Base-by-base conservation (phyloP, 371 early-diverging fungal species). In the Mortierella sp. region DNA sequence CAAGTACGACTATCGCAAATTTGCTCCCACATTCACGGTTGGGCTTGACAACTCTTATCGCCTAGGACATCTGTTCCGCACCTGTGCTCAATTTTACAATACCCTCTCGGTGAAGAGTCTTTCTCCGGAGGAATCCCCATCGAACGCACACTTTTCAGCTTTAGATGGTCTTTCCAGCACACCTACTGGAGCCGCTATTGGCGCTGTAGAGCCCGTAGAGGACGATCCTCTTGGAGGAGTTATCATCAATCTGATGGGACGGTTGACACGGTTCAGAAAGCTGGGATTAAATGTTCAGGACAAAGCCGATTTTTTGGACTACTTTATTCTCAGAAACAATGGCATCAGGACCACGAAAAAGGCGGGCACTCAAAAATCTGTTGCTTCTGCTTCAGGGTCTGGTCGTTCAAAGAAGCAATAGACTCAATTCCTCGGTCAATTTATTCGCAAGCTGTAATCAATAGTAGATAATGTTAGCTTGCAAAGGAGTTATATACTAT, bases 271-370 rank as follows among this genome's bases (percentile, higher is more conserved):
- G 31, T 85, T 94, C 70, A 87, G 96, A 45, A 92, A 89, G 78
- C 91, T 94, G 2, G 88, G 90, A n/a, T 70, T 94, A 62, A 86
- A 87, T 23, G 88, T 92, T 53, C 67, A 83, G 54, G 96, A 96
- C 75, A 96, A 96, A 83, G 84, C 85, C 15, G 92, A 90, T 29
- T 96, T 96, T 70, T 78, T 96, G 69, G 86, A 91, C 10, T 96
- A 89, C 72, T 96, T 93, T 81, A 68, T 87, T 42, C 84, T 88
- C 34, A 83, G 90, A 54, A 79, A 86, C 45, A 82, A 87, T 61
- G 77, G 84, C n/a, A 86, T 76, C 43, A 58, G 61, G 19, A 10
- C 37, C 1, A 32, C 61, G 59, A 66, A 72, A 22, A 47, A 57
- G 17, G 8, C 65, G 9, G 43, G 31, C 13, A 42, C 63, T 19